Percentiles rank a stretch among this genome's conserved stretches.
Conservation (phyloP, 306 rosid species). For the Cyamopsis tetragonoloba region DNA sequence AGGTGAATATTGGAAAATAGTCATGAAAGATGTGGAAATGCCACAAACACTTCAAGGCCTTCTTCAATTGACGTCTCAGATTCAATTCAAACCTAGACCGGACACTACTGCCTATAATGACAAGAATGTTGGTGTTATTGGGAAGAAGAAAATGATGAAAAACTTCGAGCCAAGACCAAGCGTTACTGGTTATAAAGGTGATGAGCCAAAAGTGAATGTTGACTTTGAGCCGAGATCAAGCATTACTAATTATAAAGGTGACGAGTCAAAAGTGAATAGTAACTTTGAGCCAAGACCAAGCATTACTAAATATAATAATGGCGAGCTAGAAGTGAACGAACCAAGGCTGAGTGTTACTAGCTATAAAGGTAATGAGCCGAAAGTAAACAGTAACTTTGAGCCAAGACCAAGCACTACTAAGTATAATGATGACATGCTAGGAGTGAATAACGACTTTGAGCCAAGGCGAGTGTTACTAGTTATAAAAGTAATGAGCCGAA, state of each 20-base stretch:
- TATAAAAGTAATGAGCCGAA: background rate
- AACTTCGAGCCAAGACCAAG: background rate
- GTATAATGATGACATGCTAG: background rate
- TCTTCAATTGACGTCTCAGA: background rate
- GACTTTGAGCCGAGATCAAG: no score
- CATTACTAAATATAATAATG: background rate
- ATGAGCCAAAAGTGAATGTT: background rate
- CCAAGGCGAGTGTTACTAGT: background rate
- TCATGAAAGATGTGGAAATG: conserved; percentile 29
- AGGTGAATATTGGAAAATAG: conserved; percentile 25
- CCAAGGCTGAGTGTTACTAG: background rate
- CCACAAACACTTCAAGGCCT: conserved; percentile 23
- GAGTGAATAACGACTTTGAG: background rate
- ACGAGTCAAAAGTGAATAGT: no score
- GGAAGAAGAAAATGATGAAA: no score
- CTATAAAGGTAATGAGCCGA: background rate
- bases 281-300: background rate
- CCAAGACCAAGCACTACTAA: background rate
- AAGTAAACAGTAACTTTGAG: background rate
- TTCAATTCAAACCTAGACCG: no score
- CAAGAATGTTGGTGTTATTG: no score
- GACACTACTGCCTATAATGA: no score
- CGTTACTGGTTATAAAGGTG: background rate
- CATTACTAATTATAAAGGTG: no score
- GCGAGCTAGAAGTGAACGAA: background rate